These are phyloP conservation scores for Achaetomiella virescens DNA, from an alignment of 495 filamentous ascomycete species.

Conservation along the genomic window DNA sequence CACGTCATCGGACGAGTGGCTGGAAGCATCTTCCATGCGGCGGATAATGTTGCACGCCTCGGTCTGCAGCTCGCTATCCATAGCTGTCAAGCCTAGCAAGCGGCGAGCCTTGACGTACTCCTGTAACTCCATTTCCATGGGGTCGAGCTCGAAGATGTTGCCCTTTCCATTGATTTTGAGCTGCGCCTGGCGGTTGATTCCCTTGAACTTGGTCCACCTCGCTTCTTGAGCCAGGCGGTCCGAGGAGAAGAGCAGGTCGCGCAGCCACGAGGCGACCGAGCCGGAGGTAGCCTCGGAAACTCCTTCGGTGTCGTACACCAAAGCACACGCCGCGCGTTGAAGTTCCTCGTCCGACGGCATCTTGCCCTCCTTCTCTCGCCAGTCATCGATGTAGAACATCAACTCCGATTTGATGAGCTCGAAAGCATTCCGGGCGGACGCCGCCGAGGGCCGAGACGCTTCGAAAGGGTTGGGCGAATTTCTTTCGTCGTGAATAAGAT, in stretches of 20 bases:
- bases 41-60: slow-evolving; percentile 47
- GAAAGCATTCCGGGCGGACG: slow-evolving; percentile 41
- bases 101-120: slow-evolving; percentile 44
- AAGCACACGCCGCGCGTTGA: slow-evolving; percentile 37
- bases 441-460: slow-evolving; percentile 30
- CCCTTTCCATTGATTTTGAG: slow-evolving; percentile 44
- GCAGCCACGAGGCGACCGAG: slow-evolving; percentile 43
- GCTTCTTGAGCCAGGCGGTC: slow-evolving; percentile 32
- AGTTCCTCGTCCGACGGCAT: slow-evolving; percentile 39
- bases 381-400: slow-evolving; percentile 33
- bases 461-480: slow-evolving; percentile 42
- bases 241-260: slow-evolving; percentile 46
- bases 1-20: slow-evolving; percentile 37
- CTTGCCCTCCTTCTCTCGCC: slow-evolving; percentile 23
- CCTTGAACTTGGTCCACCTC: slow-evolving; percentile 2
- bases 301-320: slow-evolving; percentile 37
- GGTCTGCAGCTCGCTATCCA: slow-evolving; percentile 47
- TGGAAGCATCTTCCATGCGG: slow-evolving; percentile 41
- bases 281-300: slow-evolving; percentile 22
- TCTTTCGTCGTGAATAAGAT: slow-evolving; percentile 53
- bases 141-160: slow-evolving; percentile 42
- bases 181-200: slow-evolving; percentile 24
- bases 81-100: slow-evolving; percentile 47
- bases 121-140: slow-evolving; percentile 42
- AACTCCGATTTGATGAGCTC: slow-evolving; percentile 49